phyloP scores from a whole-genome alignment of 2,329 filamentous ascomycete species.

The Pseudofabraea citricarpa region DNA sequence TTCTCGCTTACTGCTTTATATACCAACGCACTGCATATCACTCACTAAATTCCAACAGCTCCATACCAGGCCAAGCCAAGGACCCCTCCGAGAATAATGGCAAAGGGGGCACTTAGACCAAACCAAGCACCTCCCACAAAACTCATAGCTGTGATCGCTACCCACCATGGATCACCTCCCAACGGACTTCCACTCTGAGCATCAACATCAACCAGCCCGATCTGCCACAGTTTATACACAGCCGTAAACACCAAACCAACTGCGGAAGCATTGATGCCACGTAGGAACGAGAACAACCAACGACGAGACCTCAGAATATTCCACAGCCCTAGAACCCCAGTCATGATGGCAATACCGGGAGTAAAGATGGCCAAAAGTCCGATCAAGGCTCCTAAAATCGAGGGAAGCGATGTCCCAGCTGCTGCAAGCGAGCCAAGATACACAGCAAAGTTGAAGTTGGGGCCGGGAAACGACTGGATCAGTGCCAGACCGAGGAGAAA shows the following conservation, averaged over 20 bases:
- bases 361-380: conserved; percentile 48
- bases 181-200: conserved; percentile 46
- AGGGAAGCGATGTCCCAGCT: not conserved
- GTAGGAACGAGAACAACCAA: conserved; percentile 43
- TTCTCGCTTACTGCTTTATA: too few relatives aligned
- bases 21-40: too few relatives aligned
- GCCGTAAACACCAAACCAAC: conserved; percentile 60
- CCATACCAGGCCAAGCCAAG: conserved; percentile 43
- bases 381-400: conserved; percentile 43
- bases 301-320: conserved; percentile 40
- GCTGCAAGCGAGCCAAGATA: conserved; percentile 50
- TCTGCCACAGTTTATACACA: conserved; percentile 58
- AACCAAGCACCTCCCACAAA: conserved; percentile 46
- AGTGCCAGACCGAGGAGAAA: conserved; percentile 70
- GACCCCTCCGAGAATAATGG: conserved; percentile 41
- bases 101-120: conserved; percentile 34
- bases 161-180: conserved; percentile 57
- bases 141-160: conserved; percentile 49
- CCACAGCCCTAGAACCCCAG: conserved; percentile 53
- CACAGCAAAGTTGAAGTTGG: conserved; percentile 57
- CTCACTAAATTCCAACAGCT: too few relatives aligned
- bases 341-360: conserved; percentile 43
- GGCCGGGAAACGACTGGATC: conserved; percentile 64
- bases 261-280: conserved; percentile 55
- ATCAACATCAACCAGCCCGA: conserved; percentile 50